Conservation (phyloP, 2,329 filamentous ascomycete species). For the Ceratocystis smalleyi region DNA sequence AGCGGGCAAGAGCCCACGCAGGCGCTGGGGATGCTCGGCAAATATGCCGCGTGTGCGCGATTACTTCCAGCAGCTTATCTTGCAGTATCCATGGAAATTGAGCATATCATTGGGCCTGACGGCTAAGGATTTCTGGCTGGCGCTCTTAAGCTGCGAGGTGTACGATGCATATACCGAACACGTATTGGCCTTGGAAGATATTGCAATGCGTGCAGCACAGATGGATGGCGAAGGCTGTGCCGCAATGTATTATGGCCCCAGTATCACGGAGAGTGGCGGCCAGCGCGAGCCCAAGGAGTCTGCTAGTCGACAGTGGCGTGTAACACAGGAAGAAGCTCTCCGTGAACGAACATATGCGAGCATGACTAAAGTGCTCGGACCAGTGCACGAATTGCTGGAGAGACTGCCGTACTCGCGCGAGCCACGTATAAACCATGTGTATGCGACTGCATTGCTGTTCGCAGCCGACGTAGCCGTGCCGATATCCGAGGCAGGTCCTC, state of each 20-base stretch:
- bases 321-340: neutral
- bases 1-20: neutral
- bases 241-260: too few species aligned
- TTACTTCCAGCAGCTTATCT: slow-evolving; percentile 66
- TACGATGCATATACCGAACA: slow-evolving; percentile 54
- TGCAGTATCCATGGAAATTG: slow-evolving; percentile 57
- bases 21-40: slow-evolving; percentile 31
- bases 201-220: slow-evolving; percentile 10
- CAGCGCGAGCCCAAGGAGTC: too few species aligned
- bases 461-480: slow-evolving; percentile 50
- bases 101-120: slow-evolving; percentile 30
- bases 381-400: slow-evolving; percentile 56
- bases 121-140: slow-evolving; percentile 64
- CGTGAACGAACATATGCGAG: slow-evolving; percentile 35
- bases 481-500: slow-evolving; percentile 20
- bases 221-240: neutral
- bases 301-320: neutral
- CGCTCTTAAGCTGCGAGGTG: slow-evolving; percentile 67
- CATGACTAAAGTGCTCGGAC: slow-evolving; percentile 46
- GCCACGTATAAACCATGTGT: slow-evolving; percentile 49
- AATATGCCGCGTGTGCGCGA: slow-evolving; percentile 32
- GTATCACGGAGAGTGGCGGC: too few species aligned
- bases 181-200: slow-evolving; percentile 23
- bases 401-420: slow-evolving; percentile 56
- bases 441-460: slow-evolving; percentile 62